phyloP scores from a whole-genome alignment of 139 green algal genomes.

The Astrephomene gubernaculifera region DNA sequence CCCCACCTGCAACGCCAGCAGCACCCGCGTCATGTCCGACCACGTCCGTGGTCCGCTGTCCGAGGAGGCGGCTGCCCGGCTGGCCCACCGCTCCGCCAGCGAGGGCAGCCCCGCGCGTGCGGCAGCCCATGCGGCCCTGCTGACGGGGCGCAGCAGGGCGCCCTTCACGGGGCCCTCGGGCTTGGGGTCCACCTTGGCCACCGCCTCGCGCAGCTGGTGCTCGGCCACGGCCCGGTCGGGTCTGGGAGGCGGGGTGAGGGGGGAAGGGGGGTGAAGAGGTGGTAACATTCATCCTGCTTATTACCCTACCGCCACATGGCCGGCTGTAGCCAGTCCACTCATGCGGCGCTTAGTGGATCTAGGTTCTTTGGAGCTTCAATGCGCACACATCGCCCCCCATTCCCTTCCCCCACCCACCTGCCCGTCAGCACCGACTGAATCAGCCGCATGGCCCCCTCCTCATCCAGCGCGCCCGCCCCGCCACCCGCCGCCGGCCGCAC shows the following conservation, averaged over 20 bases:
- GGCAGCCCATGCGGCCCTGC: conserved; percentile 65
- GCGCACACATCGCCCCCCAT: background rate
- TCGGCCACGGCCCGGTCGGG: conserved; percentile 58
- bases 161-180: conserved; percentile 55
- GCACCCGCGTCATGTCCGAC: conserved; percentile 59
- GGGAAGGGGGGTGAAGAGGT: background rate
- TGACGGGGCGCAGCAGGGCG: conserved; percentile 63
- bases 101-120: conserved; percentile 37
- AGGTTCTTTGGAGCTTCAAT: too few relatives aligned
- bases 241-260: conserved; percentile 2
- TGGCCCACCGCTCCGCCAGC: conserved; percentile 60
- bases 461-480: too few relatives aligned
- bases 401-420: background rate
- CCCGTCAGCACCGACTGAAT: conserved; percentile 57
- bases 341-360: too few relatives aligned
- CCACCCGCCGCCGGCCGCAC: background rate
- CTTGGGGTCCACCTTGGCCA: conserved; percentile 60
- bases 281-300: too few relatives aligned
- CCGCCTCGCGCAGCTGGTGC: conserved; percentile 63
- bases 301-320: too few relatives aligned
- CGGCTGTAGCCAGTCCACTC: too few relatives aligned
- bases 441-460: conserved; percentile 55
- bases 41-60: conserved; percentile 61
- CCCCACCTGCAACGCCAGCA: conserved; percentile 50
- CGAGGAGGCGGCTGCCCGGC: conserved; percentile 43